A percentile compares a stretch with the other conserved stretches of the same genome.
These are phyloP conservation scores for Flaveria robusta DNA, from an alignment of 129 eudicot genomes.

Conservation along the genomic window DNA sequence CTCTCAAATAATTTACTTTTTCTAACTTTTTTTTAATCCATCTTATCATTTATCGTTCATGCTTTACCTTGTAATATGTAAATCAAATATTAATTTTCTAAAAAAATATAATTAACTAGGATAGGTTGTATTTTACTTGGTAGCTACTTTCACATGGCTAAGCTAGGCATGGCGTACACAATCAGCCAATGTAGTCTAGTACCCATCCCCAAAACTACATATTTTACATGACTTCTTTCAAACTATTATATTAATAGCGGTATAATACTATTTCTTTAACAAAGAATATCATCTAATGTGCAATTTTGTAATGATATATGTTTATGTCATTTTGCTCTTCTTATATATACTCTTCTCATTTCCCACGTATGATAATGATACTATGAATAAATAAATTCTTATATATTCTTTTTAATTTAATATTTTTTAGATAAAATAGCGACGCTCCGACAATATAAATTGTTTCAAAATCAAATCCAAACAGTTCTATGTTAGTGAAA, in stretches of 20 bases:
- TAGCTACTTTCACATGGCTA: constrained; percentile 25
- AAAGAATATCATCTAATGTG: background rate
- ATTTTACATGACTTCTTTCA: background rate
- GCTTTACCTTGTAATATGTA: background rate
- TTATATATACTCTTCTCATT: background rate
- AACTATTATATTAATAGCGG: background rate
- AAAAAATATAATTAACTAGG: background rate
- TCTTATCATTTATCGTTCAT: background rate
- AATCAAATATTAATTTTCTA: background rate
- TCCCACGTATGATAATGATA: background rate
- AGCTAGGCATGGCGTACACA: background rate
- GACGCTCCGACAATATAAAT: too few species aligned
- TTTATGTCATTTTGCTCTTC: background rate
- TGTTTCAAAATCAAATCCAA: background rate
- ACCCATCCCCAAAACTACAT: background rate
- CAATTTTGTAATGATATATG: background rate
- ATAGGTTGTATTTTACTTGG: background rate
- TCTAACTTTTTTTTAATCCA: background rate
- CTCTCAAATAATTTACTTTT: background rate
- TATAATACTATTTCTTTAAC: background rate
- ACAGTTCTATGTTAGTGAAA: background rate
- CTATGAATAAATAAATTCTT: background rate
- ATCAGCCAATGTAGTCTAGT: too few species aligned
- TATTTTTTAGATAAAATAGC: too few species aligned
- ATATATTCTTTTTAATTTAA: too few species aligned